phyloP scores from a whole-genome alignment of 2,329 filamentous ascomycete species.

The Verticillium isaacii region DNA sequence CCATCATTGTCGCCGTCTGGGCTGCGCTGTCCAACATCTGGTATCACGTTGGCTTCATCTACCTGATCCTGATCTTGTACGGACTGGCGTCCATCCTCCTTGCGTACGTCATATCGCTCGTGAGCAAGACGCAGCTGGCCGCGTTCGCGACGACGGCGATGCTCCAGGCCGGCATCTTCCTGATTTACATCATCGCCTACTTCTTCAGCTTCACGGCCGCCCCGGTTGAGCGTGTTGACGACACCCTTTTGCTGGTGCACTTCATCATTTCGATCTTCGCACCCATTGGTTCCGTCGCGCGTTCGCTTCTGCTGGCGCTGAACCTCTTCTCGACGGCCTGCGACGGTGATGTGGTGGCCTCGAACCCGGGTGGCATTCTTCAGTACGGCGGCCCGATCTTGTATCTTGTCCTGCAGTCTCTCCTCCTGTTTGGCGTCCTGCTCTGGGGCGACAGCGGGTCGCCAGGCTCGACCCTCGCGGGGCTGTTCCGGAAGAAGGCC shows the following conservation, averaged over 20 bases:
- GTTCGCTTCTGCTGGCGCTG: constrained; percentile 70
- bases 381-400: constrained; percentile 81
- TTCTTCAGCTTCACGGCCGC: constrained; percentile 71
- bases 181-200: constrained; percentile 69
- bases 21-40: constrained; percentile 60
- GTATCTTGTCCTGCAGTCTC: constrained; percentile 71
- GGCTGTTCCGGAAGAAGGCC: constrained; percentile 28
- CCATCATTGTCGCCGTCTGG: constrained; percentile 66
- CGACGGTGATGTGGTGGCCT: constrained; percentile 54
- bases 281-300: constrained; percentile 70
- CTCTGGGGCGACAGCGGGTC: constrained; percentile 79
- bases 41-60: constrained; percentile 78
- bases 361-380: constrained; percentile 64
- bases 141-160: constrained; percentile 81
- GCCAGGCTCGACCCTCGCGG: constrained; percentile 37
- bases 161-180: constrained; percentile 66
- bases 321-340: constrained; percentile 84
- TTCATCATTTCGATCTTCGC: constrained; percentile 71
- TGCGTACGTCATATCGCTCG: constrained; percentile 77
- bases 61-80: constrained; percentile 59
- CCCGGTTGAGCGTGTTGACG: constrained; percentile 50
- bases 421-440: constrained; percentile 66
- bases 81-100: constrained; percentile 72
- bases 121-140: constrained; percentile 72
- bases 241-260: constrained; percentile 47